Base-by-base conservation (phyloP, 345 rosid genomes). In the Turnera subulata region DNA sequence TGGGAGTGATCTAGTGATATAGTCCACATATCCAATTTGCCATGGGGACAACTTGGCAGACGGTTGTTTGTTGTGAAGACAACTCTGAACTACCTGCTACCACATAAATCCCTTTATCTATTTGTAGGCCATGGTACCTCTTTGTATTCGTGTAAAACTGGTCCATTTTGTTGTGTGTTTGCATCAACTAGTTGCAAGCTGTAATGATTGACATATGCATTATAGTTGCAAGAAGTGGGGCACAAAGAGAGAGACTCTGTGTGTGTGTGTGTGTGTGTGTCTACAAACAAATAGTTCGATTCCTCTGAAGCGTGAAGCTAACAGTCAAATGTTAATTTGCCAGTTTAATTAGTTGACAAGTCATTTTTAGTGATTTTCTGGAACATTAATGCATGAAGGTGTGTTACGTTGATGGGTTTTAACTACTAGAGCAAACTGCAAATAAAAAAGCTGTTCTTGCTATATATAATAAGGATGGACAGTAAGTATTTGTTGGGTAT, bases 1-100 rank as follows among this genome's bases (percentile, higher is more conserved):
- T 48, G 61, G 69, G 70, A 65, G 47, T 63, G 74, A 63, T 73
- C 63, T 55, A 61, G 70, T 52, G 63, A 68, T 77, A 61, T 74
- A 68, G 77, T 71, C 89, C 95, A 78, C 83, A 62, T 6, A 50
- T 46, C 49, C 51, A 62, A 14, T 6, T 26, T 56, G 56, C 13
- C 40, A 62, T 60, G 62, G 65, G 62, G 71, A 61, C 73, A 66
- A 50, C 64, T 23, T 56, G 75, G 66, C 72, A 53, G 59, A 56
- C 24, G 66, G 63, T 54, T 66, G 72, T 62, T 67, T 6, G 64
- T 25, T 59, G 15, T 52, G 42, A 20, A 53, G 73, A 72, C 72
- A 29, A 29, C 35, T 8, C 35, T 29, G 35, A 72, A 16, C 47
- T 26, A 46, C 51, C 60, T 40, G 51, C 61, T 56, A 59, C 79